Evolutionary conservation across 164 flowering plant genomes (phyloP).

Genomic region (Taxillus chinensis): DNA sequence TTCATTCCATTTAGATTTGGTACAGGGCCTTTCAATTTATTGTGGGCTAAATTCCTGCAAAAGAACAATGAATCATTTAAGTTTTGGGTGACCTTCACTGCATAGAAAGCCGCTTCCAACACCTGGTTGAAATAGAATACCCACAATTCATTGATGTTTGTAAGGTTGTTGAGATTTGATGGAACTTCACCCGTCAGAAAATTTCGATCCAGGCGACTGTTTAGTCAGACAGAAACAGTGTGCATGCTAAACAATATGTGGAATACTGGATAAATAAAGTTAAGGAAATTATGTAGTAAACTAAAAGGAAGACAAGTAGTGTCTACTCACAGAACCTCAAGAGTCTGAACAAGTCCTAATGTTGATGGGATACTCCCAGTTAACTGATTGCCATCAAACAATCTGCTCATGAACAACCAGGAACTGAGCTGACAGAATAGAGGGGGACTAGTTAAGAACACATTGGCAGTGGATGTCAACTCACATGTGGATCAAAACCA

Average conservation of each 20-base stretch:
- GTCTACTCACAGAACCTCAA: conserved; percentile 93
- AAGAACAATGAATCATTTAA: not conserved
- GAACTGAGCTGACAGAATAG: not conserved
- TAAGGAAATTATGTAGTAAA: not conserved
- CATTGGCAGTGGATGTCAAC: conserved; percentile 14
- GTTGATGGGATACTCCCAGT: conserved; percentile 54
- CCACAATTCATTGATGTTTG: conserved; percentile 53
- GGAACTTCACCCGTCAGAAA: conserved; percentile 50
- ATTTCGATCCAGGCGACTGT: conserved; percentile 88
- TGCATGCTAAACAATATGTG: not conserved
- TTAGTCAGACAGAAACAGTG: conserved; percentile 5
- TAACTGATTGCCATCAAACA: conserved; percentile 75
- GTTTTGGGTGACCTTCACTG: not conserved
- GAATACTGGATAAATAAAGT: not conserved
- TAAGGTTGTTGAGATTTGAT: conserved; percentile 51
- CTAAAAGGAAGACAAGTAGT: not conserved
- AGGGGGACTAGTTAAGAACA: not conserved
- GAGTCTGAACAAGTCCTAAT: conserved; percentile 54
- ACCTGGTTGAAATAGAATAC: conserved; percentile 15
- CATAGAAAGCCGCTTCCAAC: not conserved
- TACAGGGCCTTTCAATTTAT: conserved; percentile 43
- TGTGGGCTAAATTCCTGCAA: conserved; percentile 71
- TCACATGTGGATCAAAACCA: conserved; percentile 83
- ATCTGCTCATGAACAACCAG: conserved; percentile 23
- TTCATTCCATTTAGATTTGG: conserved; percentile 65